Evolutionary conservation across 208 protist genomes (phyloP).

Genomic region (Leishmania lainsoni): DNA sequence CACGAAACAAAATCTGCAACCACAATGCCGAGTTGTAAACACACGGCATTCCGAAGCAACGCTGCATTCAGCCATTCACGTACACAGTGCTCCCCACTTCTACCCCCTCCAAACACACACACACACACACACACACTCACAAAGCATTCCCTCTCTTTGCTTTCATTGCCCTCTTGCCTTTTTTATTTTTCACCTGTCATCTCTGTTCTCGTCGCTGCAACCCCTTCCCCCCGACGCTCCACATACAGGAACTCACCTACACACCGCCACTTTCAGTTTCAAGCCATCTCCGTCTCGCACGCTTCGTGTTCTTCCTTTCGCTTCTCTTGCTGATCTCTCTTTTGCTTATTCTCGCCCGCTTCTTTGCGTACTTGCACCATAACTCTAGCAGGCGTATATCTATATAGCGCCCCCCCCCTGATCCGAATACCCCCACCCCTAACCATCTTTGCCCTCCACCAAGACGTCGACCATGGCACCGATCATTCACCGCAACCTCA

Average conservation of each 20-base stretch:
- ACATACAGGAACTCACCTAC: background rate
- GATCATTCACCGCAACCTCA: conserved; percentile 55
- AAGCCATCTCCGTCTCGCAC: background rate
- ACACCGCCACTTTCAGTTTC: background rate
- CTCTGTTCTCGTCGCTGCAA: background rate
- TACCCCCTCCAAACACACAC: background rate
- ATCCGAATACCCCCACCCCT: background rate
- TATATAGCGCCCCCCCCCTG: background rate
- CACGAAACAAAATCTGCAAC: background rate
- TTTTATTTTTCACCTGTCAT: background rate
- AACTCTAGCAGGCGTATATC: background rate
- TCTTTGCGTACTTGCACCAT: background rate
- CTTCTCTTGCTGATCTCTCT: no score
- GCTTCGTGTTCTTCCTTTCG: no score
- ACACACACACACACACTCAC: no score
- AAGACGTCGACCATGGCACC: conserved; percentile 20
- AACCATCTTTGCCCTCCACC: background rate
- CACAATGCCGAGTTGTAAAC: no score
- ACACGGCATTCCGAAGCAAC: background rate
- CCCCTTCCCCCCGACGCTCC: background rate
- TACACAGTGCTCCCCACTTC: no score
- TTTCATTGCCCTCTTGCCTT: background rate
- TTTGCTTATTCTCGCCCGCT: no score
- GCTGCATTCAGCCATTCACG: no score
- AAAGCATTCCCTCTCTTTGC: background rate